A percentile compares a stretch with the other conserved stretches of the same genome.
phyloP scores from a whole-genome alignment of 2,329 filamentous ascomycete genomes.

The Fusarium odoratissimum region DNA sequence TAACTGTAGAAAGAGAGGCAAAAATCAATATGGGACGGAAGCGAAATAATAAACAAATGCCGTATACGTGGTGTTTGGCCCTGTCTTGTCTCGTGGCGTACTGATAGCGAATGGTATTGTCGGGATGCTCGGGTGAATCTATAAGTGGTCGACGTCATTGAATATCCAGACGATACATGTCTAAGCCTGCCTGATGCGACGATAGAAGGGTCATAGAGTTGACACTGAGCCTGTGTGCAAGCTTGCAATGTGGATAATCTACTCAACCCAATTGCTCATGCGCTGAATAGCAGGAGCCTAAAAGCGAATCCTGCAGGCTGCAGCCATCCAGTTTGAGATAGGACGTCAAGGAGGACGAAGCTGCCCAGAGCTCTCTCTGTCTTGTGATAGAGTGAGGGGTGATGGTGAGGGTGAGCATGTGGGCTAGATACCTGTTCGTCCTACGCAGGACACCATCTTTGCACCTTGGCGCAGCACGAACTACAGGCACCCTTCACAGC shows the following conservation, averaged over 20 bases:
- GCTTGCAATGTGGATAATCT: constrained; percentile 23
- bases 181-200: constrained; percentile 28
- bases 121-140: constrained; percentile 26
- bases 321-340: constrained; percentile 9
- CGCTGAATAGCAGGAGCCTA: constrained; percentile 3
- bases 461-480: not conserved
- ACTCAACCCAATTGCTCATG: constrained; percentile 14
- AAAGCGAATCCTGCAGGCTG: constrained; percentile 1
- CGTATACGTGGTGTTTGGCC: constrained; percentile 3
- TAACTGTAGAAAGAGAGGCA: not conserved
- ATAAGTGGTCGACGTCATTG: constrained; percentile 40
- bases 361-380: constrained; percentile 10
- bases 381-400: not conserved
- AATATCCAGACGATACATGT: constrained; percentile 28
- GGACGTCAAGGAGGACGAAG: not conserved
- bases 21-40: not conserved
- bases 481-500: not conserved
- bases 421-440: constrained; percentile 20
- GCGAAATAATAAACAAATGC: constrained; percentile 16
- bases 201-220: constrained; percentile 33
- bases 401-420: not conserved
- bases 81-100: constrained; percentile 13
- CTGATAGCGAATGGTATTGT: constrained; percentile 13
- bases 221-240: constrained; percentile 1
- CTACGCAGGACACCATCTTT: constrained; percentile 10